Evolutionary conservation across 352 stramenopile genomes (phyloP).

Genomic region (Elongisporangium senticosum): DNA sequence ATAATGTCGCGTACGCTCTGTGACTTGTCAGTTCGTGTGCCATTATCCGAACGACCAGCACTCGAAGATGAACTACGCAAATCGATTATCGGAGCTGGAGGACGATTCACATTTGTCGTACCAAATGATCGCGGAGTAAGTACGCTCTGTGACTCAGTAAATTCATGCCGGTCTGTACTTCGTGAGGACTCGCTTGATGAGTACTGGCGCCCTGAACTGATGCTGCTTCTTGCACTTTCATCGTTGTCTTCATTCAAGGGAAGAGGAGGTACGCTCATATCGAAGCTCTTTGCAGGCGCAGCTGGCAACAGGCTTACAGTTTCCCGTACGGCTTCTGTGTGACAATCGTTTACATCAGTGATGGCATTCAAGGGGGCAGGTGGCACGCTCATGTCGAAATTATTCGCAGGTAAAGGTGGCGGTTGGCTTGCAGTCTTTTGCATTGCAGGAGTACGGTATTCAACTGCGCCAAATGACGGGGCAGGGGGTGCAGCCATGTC

Average conservation of each 20-base stretch:
- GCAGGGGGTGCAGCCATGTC: neutral
- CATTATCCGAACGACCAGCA: neutral
- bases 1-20: neutral
- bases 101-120: conserved; percentile 1
- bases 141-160: neutral
- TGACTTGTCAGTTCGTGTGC: no score
- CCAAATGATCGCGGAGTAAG: neutral
- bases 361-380: conserved; percentile 3
- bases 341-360: neutral
- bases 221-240: neutral
- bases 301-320: neutral
- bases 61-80: conserved; percentile 4
- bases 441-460: neutral
- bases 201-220: neutral
- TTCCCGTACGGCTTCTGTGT: neutral
- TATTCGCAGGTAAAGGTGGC: conserved; percentile 1
- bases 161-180: neutral
- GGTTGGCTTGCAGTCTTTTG: neutral
- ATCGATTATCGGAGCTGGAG: conserved; percentile 7
- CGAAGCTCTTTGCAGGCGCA: conserved; percentile 1
- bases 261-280: conserved; percentile 7
- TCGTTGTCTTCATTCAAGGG: neutral
- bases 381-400: conserved; percentile 8
- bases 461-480: neutral
- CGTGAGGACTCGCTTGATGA: neutral